phyloP scores from a whole-genome alignment of 805 yeast genomes.

The Candida multigemmis region DNA sequence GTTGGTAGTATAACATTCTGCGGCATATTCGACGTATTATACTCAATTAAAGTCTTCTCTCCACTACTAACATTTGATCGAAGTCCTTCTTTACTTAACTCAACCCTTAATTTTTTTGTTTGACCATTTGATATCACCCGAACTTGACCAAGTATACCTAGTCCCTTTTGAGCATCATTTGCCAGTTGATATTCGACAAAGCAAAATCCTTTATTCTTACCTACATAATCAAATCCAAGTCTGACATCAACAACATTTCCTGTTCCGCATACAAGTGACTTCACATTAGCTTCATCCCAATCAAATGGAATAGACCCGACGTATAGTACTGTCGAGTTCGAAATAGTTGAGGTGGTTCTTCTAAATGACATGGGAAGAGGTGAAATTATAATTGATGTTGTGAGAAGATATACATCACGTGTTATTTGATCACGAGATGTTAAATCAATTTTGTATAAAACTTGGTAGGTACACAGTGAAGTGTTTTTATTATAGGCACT shows the following conservation, averaged over 20 bases:
- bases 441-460: too few relatives aligned
- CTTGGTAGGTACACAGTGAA: too few relatives aligned
- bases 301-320: slow-evolving; percentile 60
- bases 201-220: slow-evolving; percentile 58
- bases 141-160: slow-evolving; percentile 34
- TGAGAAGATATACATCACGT: too few relatives aligned
- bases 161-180: slow-evolving; percentile 44
- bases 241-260: slow-evolving; percentile 66
- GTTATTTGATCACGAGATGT: too few relatives aligned
- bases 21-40: slow-evolving; percentile 42
- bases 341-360: too few relatives aligned
- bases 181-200: slow-evolving; percentile 51
- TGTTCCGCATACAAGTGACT: slow-evolving; percentile 59
- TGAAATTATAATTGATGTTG: too few relatives aligned
- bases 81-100: slow-evolving; percentile 53
- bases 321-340: slow-evolving; percentile 38
- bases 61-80: slow-evolving; percentile 25
- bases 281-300: slow-evolving; percentile 59
- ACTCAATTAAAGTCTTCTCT: slow-evolving; percentile 32
- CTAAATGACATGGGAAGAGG: too few relatives aligned
- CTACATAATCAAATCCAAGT: slow-evolving; percentile 48
- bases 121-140: slow-evolving; percentile 25
- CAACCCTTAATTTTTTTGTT: slow-evolving; percentile 42
- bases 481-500: too few relatives aligned
- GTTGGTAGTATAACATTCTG: slow-evolving; percentile 49